Percentiles rank a stretch among this genome's conserved stretches.
phyloP scores from a whole-genome alignment of 805 yeast genomes.

The Clavispora phyllophila region DNA sequence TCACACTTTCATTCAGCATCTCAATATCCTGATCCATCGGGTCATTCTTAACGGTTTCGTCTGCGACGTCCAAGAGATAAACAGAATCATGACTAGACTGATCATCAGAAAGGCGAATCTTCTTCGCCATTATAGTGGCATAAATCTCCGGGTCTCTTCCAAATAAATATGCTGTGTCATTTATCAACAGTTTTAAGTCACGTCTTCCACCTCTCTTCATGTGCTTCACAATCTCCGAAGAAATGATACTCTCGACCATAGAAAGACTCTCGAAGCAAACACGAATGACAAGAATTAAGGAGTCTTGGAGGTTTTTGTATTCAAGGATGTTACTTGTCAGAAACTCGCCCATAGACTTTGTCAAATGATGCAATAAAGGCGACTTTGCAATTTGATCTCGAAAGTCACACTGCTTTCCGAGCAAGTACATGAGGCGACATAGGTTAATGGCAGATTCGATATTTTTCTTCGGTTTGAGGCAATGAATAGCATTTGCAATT shows the following conservation, averaged over 20 bases:
- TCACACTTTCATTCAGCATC: conserved; percentile 21
- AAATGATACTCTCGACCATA: conserved; percentile 44
- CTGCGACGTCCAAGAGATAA: conserved; percentile 15
- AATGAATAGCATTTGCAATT: conserved; percentile 42
- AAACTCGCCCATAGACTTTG: conserved; percentile 34
- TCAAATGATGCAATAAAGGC: conserved; percentile 42
- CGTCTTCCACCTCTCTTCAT: conserved; percentile 5
- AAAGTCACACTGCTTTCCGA: conserved; percentile 40
- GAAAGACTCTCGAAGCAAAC: conserved; percentile 63
- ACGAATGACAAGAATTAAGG: conserved; percentile 54
- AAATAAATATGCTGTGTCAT: conserved; percentile 47
- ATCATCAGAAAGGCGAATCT: conserved; percentile 41
- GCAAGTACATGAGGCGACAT: conserved; percentile 51
- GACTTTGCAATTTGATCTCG: conserved; percentile 43
- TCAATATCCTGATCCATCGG: conserved; percentile 18
- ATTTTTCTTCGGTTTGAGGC: conserved; percentile 20
- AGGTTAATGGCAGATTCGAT: conserved; percentile 26
- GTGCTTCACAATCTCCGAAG: conserved; percentile 44
- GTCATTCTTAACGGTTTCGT: conserved; percentile 9
- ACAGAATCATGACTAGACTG: conserved; percentile 18
- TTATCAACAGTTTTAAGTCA: conserved; percentile 36
- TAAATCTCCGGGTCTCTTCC: conserved; percentile 46
- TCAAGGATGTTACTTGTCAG: conserved; percentile 17
- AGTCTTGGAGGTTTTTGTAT: conserved; percentile 8
- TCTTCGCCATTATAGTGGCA: conserved; percentile 39